Evolutionary conservation across 2,329 filamentous ascomycete genomes (phyloP).

Genomic region (Biscogniauxia sp.): DNA sequence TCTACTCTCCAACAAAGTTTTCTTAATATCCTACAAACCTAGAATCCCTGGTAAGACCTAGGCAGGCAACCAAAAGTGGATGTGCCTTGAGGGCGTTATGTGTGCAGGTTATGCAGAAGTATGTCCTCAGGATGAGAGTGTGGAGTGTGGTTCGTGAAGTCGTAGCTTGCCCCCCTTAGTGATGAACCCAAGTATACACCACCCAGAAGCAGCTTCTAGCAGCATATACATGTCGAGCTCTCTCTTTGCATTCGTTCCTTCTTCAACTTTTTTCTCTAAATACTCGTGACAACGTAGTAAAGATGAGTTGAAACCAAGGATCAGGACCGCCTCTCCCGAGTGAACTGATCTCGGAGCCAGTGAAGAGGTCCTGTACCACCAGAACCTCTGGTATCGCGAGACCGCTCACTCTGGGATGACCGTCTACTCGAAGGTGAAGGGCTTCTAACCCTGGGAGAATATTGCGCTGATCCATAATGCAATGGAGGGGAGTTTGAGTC

Average conservation of each 20-base stretch:
- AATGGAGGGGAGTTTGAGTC: slow-evolving; percentile 29
- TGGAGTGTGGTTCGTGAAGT: not conserved
- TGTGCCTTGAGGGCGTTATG: not conserved
- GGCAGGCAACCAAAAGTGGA: not conserved
- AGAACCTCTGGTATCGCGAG: slow-evolving; percentile 35
- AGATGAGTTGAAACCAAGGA: not conserved
- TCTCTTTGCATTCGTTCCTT: not conserved
- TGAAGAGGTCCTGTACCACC: slow-evolving; percentile 38
- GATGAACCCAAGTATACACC: not conserved
- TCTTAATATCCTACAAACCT: not conserved
- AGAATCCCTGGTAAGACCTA: not conserved
- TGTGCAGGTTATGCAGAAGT: not conserved
- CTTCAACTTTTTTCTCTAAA: not conserved
- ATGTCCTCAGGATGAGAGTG: not conserved
- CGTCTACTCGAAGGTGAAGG: slow-evolving; percentile 27
- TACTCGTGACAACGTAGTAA: not conserved
- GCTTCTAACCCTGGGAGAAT: slow-evolving; percentile 24
- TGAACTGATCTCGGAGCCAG: slow-evolving; percentile 45
- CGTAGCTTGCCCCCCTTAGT: not conserved
- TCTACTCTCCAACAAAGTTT: not conserved
- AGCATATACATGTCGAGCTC: slow-evolving; percentile 7
- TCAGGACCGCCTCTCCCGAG: slow-evolving; percentile 23
- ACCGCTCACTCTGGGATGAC: slow-evolving; percentile 27
- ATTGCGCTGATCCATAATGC: slow-evolving; percentile 15
- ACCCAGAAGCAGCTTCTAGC: not conserved